Evolutionary conservation across 306 rosid species (phyloP).

Genomic region (Alnus glutinosa): DNA sequence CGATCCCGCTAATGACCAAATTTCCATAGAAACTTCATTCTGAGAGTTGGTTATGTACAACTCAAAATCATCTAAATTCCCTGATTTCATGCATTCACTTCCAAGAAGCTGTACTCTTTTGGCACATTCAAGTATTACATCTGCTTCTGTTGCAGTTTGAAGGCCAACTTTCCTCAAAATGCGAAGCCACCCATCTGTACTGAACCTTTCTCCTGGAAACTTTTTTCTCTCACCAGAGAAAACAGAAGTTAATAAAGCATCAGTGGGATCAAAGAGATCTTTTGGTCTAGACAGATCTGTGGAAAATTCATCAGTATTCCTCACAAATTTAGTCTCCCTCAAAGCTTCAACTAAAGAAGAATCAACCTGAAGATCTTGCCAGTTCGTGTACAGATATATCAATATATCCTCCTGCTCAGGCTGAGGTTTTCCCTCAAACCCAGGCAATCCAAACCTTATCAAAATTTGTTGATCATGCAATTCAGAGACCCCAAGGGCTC

Average conservation of each 20-base stretch:
- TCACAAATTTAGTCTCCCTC: conserved; percentile 80
- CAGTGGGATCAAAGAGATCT: conserved; percentile 87
- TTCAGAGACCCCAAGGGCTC: conserved; percentile 78
- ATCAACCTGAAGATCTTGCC: conserved; percentile 89
- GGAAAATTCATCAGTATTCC: conserved; percentile 85
- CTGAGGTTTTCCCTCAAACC: conserved; percentile 70
- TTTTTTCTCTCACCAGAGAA: conserved; percentile 86
- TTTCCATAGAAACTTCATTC: conserved; percentile 72
- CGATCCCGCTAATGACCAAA: conserved; percentile 88
- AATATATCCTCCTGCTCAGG: conserved; percentile 74
- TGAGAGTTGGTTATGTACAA: conserved; percentile 44
- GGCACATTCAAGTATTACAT: conserved; percentile 92
- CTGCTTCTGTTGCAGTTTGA: conserved; percentile 74
- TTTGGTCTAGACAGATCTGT: conserved; percentile 65
- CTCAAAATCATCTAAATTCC: conserved; percentile 73
- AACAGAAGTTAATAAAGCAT: conserved; percentile 79
- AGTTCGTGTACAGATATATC: conserved; percentile 70
- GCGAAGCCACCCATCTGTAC: conserved; percentile 81
- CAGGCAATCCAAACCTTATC: conserved; percentile 84
- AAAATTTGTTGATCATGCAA: conserved; percentile 83
- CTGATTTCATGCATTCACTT: conserved; percentile 66
- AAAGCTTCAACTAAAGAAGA: conserved; percentile 65
- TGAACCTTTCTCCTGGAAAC: conserved; percentile 96
- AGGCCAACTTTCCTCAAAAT: conserved; percentile 88
- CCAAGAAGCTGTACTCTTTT: conserved; percentile 89